Evolutionary conservation across 371 early-diverging fungal species (phyloP).

Genomic region (Mortierella sp.): DNA sequence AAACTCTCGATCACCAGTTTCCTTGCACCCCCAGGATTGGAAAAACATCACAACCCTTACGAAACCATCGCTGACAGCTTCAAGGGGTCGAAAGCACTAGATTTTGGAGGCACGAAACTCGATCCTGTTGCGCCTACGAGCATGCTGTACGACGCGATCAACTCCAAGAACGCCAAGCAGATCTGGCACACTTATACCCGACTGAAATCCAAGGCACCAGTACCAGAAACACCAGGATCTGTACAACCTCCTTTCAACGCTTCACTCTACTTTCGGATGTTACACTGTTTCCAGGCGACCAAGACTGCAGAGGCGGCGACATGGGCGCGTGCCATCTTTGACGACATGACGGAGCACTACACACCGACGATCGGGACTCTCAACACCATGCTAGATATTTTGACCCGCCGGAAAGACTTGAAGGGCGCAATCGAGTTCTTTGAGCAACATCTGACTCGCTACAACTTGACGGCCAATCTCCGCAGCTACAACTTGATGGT

Average conservation of each 20-base stretch:
- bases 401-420: slow-evolving; percentile 30
- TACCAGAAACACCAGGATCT: background rate
- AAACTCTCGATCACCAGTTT: slow-evolving; percentile 23
- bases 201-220: background rate
- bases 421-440: slow-evolving; percentile 34
- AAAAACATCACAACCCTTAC: slow-evolving; percentile 30
- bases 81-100: background rate
- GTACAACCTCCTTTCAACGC: background rate
- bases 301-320: slow-evolving; percentile 19
- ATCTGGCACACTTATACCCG: slow-evolving; percentile 47
- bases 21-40: slow-evolving; percentile 37
- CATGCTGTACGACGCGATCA: slow-evolving; percentile 41
- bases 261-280: slow-evolving; percentile 27
- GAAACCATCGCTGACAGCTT: slow-evolving; percentile 48
- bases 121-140: slow-evolving; percentile 13
- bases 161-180: slow-evolving; percentile 32
- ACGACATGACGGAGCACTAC: slow-evolving; percentile 35
- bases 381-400: slow-evolving; percentile 40
- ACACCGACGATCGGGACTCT: slow-evolving; percentile 19
- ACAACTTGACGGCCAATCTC: slow-evolving; percentile 7
- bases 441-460: slow-evolving; percentile 4
- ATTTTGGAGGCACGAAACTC: background rate
- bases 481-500: slow-evolving; percentile 52
- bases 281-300: slow-evolving; percentile 31
- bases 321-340: slow-evolving; percentile 38